Evolutionary conservation across 257 asterid genomes (phyloP).

Genomic region (Solanum rostratum): DNA sequence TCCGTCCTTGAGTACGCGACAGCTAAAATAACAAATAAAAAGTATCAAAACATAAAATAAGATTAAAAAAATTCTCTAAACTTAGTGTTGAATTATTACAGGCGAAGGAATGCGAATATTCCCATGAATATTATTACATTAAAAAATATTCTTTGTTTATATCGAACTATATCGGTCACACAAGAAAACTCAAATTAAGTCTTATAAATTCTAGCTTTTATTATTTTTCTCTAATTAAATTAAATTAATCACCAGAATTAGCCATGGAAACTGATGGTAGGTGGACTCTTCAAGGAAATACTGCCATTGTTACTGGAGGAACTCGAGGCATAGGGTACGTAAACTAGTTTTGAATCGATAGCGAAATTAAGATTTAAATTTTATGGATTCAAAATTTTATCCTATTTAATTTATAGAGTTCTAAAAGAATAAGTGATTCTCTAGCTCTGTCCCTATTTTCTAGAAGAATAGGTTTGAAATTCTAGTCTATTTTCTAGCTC

Average conservation of each 20-base stretch:
- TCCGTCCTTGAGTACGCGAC: too few relatives aligned
- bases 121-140: too few relatives aligned
- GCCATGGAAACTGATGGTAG: conserved; percentile 14
- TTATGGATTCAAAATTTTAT: too few relatives aligned
- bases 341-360: neutral
- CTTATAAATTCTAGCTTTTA: neutral
- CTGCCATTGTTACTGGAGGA: conserved; percentile 34
- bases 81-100: too few relatives aligned
- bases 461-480: too few relatives aligned
- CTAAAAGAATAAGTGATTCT: too few relatives aligned
- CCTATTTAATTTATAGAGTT: neutral
- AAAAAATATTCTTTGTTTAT: neutral
- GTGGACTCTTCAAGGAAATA: conserved; percentile 35
- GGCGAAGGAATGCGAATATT: neutral
- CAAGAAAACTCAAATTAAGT: neutral
- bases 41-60: too few relatives aligned
- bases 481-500: too few relatives aligned
- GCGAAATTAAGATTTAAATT: too few relatives aligned
- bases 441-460: too few relatives aligned
- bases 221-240: neutral
- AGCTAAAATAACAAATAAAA: too few relatives aligned
- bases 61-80: too few relatives aligned
- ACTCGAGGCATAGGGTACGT: neutral
- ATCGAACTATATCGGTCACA: neutral
- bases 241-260: neutral